phyloP scores from a whole-genome alignment of 1,139 yeast species.

The Kurtzmaniella natalensis region DNA sequence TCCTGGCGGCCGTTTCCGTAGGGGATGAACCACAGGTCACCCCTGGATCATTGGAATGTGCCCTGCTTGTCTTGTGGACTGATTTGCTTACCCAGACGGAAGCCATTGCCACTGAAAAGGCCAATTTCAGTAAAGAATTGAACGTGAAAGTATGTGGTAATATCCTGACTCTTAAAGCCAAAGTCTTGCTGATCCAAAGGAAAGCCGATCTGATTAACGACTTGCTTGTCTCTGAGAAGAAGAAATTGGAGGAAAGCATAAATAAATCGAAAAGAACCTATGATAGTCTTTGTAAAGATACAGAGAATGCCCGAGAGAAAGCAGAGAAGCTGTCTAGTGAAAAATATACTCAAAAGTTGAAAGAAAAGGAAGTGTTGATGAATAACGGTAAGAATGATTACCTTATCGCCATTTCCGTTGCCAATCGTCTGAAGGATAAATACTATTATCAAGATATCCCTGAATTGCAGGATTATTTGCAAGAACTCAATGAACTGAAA shows the following conservation, averaged over 20 bases:
- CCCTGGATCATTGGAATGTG: slow-evolving; percentile 92
- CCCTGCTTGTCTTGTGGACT: slow-evolving; percentile 92
- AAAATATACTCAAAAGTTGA: slow-evolving; percentile 52
- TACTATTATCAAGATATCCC: slow-evolving; percentile 93
- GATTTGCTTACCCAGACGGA: slow-evolving; percentile 86
- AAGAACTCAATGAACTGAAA: slow-evolving; percentile 78
- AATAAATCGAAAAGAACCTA: slow-evolving; percentile 69
- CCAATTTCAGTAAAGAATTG: slow-evolving; percentile 58
- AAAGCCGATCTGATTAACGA: slow-evolving; percentile 59
- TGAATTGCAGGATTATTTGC: slow-evolving; percentile 80
- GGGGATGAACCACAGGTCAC: slow-evolving; percentile 90
- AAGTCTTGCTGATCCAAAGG: slow-evolving; percentile 51
- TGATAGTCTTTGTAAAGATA: slow-evolving; percentile 72
- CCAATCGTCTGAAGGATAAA: slow-evolving; percentile 89
- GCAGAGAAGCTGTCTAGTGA: slow-evolving; percentile 56
- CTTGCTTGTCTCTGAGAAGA: slow-evolving; percentile 53
- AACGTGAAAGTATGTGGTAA: slow-evolving; percentile 60
- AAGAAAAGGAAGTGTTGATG: slow-evolving; percentile 75
- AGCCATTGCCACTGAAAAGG: slow-evolving; percentile 65
- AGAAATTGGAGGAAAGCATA: slow-evolving; percentile 59
- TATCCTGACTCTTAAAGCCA: slow-evolving; percentile 48
- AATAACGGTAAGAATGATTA: slow-evolving; percentile 80
- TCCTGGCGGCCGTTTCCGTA: slow-evolving; percentile 67
- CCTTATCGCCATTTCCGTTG: slow-evolving; percentile 72
- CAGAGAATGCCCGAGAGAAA: slow-evolving; percentile 79